Evolutionary conservation across 768 basidiomycete species (phyloP), one percentile per base, ranked within the genome.

Genomic region (Psilocybe cyanescens): DNA sequence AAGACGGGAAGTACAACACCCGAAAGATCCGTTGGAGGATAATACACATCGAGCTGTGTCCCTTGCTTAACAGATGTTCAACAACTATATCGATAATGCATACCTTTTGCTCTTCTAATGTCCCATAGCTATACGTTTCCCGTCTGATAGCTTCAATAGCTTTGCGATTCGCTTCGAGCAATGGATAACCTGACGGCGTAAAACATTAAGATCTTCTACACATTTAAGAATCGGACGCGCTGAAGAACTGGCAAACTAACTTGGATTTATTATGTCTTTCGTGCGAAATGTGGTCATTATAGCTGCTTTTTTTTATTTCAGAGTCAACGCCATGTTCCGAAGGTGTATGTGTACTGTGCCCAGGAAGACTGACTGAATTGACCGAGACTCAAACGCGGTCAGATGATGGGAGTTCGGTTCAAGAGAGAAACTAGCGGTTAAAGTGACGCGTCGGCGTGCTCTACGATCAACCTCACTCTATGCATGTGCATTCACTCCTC

Each of bases 21-120:
- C n/a, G 14, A 5, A 7, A 59, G 33, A 41, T 52, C 48, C 24
- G 45, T 24, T 12, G 48, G 48, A 19, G 60, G 68, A 45, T 70
- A 68, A 55, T 70, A 72, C n/a, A 72, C 62, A 54, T 72, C 71
- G 50, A 72, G 66, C 71, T 72, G 54, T 12, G 41, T 44, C 14
- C 7, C 33, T 35, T 35, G 33, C 33, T 35, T 35, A 35, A 7
- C 7, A 35, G 33, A 11, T 7, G 11, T 11, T 35, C 33, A 35
- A 35, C 6, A 35, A 35, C 11, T 7, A 35, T 7, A 6, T 35
- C 31, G 39, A 37, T 31, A 17, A 11, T 19, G 8, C 17, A 45
- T 45, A 66, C 68, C 61, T 69, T 53, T 49, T 65, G 67, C 29
- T 41, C 45, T 12, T 64, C 67, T 19, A 55, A 48, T 45, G 56